Conservation (phyloP, 2,329 filamentous ascomycete genomes). For the Aspergillus sp. region DNA sequence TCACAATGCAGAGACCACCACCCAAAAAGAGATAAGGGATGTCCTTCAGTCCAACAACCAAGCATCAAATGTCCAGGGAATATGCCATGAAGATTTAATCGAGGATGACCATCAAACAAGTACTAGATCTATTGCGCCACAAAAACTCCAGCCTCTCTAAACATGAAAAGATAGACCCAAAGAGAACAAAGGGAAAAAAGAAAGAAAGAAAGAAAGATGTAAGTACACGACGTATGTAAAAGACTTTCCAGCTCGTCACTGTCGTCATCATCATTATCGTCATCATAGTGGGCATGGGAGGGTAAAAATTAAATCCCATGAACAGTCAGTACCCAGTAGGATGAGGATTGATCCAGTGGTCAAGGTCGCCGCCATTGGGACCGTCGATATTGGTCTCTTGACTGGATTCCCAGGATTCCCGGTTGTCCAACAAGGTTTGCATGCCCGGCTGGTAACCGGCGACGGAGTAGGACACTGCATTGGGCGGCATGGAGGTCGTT, state of each 20-base stretch:
- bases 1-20: background rate
- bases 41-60: background rate
- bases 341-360: constrained; percentile 38
- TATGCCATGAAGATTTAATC: background rate
- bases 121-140: background rate
- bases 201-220: background rate
- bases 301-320: background rate
- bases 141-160: background rate
- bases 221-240: no score
- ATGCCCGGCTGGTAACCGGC: constrained; percentile 18
- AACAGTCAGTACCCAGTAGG: constrained; percentile 7
- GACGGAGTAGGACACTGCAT: constrained; percentile 4
- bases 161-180: background rate
- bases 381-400: constrained; percentile 31
- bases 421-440: constrained; percentile 28
- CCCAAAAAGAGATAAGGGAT: background rate
- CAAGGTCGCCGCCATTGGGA: constrained; percentile 37
- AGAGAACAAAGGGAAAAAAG: background rate
- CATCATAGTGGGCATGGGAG: background rate
- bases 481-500: constrained; percentile 9
- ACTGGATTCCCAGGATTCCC: constrained; percentile 34
- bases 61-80: background rate
- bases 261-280: constrained; percentile 8
- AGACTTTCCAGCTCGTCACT: constrained; percentile 3
- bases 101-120: background rate